phyloP scores from a whole-genome alignment of 2,329 filamentous ascomycete genomes.

The Stemphylium lycopersici region DNA sequence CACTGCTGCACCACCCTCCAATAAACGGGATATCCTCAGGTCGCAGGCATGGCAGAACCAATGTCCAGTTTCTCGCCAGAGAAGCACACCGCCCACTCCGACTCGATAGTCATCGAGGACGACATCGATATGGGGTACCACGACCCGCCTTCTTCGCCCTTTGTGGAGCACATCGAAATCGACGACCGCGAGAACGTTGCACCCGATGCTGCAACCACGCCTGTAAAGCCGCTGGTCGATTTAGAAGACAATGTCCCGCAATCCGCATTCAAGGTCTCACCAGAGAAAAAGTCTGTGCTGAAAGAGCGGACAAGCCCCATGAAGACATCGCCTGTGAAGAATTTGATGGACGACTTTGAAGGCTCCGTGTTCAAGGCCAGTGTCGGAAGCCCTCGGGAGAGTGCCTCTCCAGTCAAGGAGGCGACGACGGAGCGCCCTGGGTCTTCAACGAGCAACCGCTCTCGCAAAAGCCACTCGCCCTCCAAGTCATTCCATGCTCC shows the following conservation, averaged over 20 bases:
- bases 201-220: conserved; percentile 28
- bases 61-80: conserved; percentile 40
- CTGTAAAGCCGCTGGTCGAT: conserved; percentile 30
- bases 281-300: conserved; percentile 35
- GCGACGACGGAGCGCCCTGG: conserved; percentile 27
- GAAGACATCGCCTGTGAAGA: conserved; percentile 40
- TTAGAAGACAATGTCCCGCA: conserved; percentile 38
- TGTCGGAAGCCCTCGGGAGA: conserved; percentile 31
- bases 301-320: conserved; percentile 39
- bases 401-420: conserved; percentile 33
- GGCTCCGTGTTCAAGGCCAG: conserved; percentile 17
- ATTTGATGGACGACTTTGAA: conserved; percentile 35
- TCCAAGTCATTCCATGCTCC: conserved; percentile 34
- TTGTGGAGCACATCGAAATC: conserved; percentile 52
- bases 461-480: conserved; percentile 37
- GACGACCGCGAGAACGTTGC: conserved; percentile 49
- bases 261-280: conserved; percentile 42
- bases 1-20: conserved; percentile 21
- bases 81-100: conserved; percentile 34
- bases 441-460: conserved; percentile 34
- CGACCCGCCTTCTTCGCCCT: conserved; percentile 56
- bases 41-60: conserved; percentile 38
- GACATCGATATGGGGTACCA: conserved; percentile 48
- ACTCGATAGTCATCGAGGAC: conserved; percentile 30
- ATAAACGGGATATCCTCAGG: conserved; percentile 15